A percentile compares a stretch with the other conserved stretches of the same genome.
phyloP scores from a whole-genome alignment of 495 filamentous ascomycete genomes.

The Podospora anserina region DNA sequence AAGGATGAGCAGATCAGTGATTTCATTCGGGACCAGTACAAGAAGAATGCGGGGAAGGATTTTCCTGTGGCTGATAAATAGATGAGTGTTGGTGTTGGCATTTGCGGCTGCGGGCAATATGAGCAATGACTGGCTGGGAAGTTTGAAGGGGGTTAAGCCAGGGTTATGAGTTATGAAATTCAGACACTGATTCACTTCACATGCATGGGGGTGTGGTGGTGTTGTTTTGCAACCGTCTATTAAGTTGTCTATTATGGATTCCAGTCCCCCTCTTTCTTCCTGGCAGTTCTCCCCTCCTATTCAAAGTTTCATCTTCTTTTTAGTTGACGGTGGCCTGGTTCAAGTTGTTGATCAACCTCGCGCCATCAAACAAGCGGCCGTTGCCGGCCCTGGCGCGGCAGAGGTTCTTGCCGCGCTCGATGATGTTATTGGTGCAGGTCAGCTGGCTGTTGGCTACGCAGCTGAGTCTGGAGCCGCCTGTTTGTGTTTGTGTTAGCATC shows the following conservation, averaged over 20 bases:
- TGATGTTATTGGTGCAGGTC: conserved; percentile 26
- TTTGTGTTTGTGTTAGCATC: not conserved
- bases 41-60: conserved; percentile 57
- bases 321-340: conserved; percentile 23
- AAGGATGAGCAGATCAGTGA: conserved; percentile 68
- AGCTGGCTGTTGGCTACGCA: conserved; percentile 27
- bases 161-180: too few species aligned
- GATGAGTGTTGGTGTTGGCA: too few species aligned
- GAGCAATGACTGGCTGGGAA: too few species aligned
- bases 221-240: too few species aligned
- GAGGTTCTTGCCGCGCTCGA: conserved; percentile 28
- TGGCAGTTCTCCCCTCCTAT: not conserved
- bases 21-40: conserved; percentile 60
- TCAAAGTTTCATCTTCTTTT: conserved; percentile 5
- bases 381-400: conserved; percentile 26
- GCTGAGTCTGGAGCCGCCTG: conserved; percentile 26
- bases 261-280: not conserved
- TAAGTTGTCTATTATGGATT: not conserved
- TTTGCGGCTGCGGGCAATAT: too few species aligned
- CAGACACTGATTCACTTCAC: not conserved
- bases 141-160: too few species aligned
- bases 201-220: too few species aligned
- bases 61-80: conserved; percentile 60
- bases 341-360: conserved; percentile 21
- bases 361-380: conserved; percentile 26